phyloP scores from a whole-genome alignment of 2,329 filamentous ascomycete species.

The Penicillium sp. region DNA sequence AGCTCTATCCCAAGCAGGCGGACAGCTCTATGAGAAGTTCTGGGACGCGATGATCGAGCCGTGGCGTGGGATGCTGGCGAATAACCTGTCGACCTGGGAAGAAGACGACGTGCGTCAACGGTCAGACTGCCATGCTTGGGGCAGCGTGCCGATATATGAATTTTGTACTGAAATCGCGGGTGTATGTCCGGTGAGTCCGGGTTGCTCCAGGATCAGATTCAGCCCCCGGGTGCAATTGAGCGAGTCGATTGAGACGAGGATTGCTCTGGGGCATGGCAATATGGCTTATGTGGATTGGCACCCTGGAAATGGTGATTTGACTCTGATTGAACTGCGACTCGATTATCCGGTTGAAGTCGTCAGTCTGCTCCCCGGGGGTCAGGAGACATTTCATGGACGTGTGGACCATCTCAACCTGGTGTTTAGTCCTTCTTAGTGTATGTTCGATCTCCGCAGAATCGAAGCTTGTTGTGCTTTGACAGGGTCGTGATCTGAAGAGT shows the following conservation, averaged over 20 bases:
- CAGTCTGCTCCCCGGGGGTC: conserved; percentile 13
- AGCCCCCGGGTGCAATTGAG: conserved; percentile 16
- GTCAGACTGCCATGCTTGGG: conserved; percentile 44
- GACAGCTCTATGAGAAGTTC: conserved; percentile 28
- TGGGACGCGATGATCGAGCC: conserved; percentile 32
- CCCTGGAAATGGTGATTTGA: not conserved
- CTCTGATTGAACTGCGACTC: conserved; percentile 13
- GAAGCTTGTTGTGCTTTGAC: too few relatives aligned
- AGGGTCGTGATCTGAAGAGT: too few relatives aligned
- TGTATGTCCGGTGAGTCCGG: conserved; percentile 11
- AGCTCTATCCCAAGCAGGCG: conserved; percentile 31
- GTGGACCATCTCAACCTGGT: conserved; percentile 7
- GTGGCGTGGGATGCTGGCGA: conserved; percentile 34
- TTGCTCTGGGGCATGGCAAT: conserved; percentile 21
- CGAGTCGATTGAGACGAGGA: conserved; percentile 10
- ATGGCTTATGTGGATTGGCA: conserved; percentile 18
- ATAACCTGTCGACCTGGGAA: conserved; percentile 39
- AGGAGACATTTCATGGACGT: conserved; percentile 13
- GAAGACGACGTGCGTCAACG: conserved; percentile 40
- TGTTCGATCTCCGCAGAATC: too few relatives aligned
- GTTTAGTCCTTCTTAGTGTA: not conserved
- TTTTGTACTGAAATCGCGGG: conserved; percentile 35
- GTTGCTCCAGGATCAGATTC: conserved; percentile 14
- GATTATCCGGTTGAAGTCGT: conserved; percentile 15
- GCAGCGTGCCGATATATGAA: conserved; percentile 40